Base-by-base conservation (phyloP, 306 rosid genomes). In the Herpetospermum pedunculosum region DNA sequence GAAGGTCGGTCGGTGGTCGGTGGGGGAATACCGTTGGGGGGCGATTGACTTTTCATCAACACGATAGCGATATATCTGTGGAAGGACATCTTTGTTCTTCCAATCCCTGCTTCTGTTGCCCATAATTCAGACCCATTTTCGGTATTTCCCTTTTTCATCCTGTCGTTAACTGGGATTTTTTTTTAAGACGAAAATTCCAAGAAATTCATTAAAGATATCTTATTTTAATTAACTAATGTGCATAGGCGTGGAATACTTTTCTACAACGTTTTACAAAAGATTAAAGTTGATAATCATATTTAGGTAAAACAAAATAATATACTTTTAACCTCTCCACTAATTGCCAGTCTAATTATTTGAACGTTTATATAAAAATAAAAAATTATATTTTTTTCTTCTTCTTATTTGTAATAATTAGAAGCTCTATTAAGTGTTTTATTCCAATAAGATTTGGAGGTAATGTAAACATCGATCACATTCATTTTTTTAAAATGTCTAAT, bases 1-100 rank as follows among this genome's bases (percentile, higher is more conserved):
- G 65, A 68, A 68, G 76, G 76, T 72, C 40, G 76, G 76, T 72
- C 35, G 76, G 64, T 72, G 76, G 76, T 32, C 76, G 76, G 76
- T 72, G 62, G 75, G 29, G 2, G 41, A 43, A 71, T 49, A 49
- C 60, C 18, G 75, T 71, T 71, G 60, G 58, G 75, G 19, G 21
- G 6, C 63, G 41, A 50, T 72, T 72, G 59, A 35, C 44, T 72
- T 30, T 52, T 32, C 4, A 0, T 34, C 13, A 23, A 5, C 8
- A 25, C 63, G 63, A 72, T 72, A 11, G 21, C 63, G 62, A 71
- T 49, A 71, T 49, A 38, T 41, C 52, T 23, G 52, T 12, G 72
- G 67, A 59, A 59, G 52, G 73, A 68, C 73, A 26, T 68, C 4
- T 68, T 68, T 68, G 21, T 15, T 43, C 54, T 68, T 68, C 30